Percentiles rank a stretch among this genome's conserved stretches.
These are phyloP conservation scores for Backusella australiensis DNA, from an alignment of 192 early-diverging fungal species.

Conservation along the genomic window DNA sequence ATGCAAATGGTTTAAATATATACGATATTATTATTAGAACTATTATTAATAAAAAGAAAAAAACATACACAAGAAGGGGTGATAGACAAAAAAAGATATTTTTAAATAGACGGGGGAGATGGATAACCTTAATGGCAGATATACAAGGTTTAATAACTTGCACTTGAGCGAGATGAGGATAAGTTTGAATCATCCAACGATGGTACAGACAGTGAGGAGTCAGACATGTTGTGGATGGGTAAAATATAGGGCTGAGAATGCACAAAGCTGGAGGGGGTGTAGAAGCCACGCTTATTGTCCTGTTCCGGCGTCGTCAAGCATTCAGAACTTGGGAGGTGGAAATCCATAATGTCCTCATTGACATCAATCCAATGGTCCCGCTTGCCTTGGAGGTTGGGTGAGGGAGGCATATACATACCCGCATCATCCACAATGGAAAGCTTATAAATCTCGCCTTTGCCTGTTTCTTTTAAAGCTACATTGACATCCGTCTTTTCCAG, in stretches of 20 bases:
- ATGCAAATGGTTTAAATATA: neutral
- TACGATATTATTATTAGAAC: neutral
- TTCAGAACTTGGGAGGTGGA: constrained; percentile 5
- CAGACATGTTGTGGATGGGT: neutral
- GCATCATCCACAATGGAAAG: constrained; percentile 32
- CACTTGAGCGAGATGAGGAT: constrained; percentile 1
- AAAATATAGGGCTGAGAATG: constrained; percentile 1
- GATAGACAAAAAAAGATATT: neutral
- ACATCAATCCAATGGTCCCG: constrained; percentile 17
- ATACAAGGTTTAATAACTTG: neutral
- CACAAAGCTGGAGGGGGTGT: constrained; percentile 12
- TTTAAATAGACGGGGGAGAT: neutral
- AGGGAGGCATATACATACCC: constrained; percentile 35
- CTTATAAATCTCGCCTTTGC: constrained; percentile 24
- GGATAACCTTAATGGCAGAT: neutral
- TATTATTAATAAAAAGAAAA: neutral
- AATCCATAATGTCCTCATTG: constrained; percentile 9
- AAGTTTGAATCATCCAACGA: neutral
- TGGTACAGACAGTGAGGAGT: neutral
- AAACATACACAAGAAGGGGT: neutral
- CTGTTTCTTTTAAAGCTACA: constrained; percentile 6
- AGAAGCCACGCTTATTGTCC: constrained; percentile 13
- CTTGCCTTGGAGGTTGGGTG: constrained; percentile 19
- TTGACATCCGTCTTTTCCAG: neutral
- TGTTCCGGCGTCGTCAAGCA: constrained; percentile 3